Evolutionary conservation across 192 early-diverging fungal species (phyloP), one percentile per base, ranked within the genome.

Genomic region (Entomortierella lignicola): DNA sequence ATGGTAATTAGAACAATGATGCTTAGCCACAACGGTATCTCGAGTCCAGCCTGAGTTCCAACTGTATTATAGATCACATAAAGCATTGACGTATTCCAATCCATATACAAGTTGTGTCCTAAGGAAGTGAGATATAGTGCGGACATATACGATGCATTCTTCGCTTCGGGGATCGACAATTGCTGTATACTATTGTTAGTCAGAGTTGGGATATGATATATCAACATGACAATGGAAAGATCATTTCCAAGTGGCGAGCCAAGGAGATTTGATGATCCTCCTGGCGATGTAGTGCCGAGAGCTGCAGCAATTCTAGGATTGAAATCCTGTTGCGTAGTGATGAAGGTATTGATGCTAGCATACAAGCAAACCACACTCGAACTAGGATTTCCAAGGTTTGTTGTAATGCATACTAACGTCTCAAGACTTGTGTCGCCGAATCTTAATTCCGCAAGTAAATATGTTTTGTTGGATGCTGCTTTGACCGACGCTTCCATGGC

Each of bases 401-500:
- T 37, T 7, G 4, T 47, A 17, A 30, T 2, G 30, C 31, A 57
- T 1, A 21, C 31, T 4, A 57, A 13, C 29, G 13, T 31, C 18
- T 57, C 31, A 20, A 57, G 17, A n/a, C 8, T 30, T 7, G 31
- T 30, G 3, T 32, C 20, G 30, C 29, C 17, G 17, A 30, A 12
- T 42, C n/a, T 34, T 3, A 63, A 11, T 26, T 63, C 62, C 2
- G 50, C 1, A 39, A 53, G 23, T 6, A 63, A 6, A 12, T 0
- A 6, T 1, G 62, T 13, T 15, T 44, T 53, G 8, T 8, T 29
- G 10, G 30, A 12, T 2, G 32, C 26, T 34, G 48, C 1, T 11
- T 39, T 63, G 50, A 63, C 1, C 1, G 47, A 18, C 1, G 0
- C 10, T 26, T 53, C 32, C 62, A 63, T 63, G n/a, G 62, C 62